phyloP scores from a whole-genome alignment of 805 yeast genomes.

The Candida easanensis region DNA sequence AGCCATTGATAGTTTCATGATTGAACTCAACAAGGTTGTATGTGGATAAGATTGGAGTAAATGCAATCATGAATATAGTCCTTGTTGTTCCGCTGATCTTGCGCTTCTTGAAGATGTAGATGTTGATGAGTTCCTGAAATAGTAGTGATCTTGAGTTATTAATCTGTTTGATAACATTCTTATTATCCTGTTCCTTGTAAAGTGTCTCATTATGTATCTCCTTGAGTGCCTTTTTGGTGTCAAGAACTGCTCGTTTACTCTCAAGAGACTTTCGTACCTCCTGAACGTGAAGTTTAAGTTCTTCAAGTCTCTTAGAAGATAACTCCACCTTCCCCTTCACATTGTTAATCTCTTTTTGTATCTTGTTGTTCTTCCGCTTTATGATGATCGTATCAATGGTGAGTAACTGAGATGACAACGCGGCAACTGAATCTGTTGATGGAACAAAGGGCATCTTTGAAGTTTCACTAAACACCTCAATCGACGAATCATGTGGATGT shows the following conservation, averaged over 20 bases:
- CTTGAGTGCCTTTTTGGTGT: neutral
- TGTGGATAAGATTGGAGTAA: conserved; percentile 22
- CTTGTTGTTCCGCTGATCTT: conserved; percentile 14
- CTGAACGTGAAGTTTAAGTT: neutral
- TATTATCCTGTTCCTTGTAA: conserved; percentile 15
- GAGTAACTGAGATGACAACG: conserved; percentile 23
- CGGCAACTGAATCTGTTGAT: conserved; percentile 17
- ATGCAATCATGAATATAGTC: conserved; percentile 20
- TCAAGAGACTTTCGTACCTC: conserved; percentile 1
- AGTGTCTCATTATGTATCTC: conserved; percentile 2
- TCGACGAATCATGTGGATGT: neutral
- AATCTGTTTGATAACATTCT: conserved; percentile 21
- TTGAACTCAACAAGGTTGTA: conserved; percentile 17
- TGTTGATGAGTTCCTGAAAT: conserved; percentile 24
- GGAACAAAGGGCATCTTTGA: conserved; percentile 3
- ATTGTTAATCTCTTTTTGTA: conserved; percentile 10
- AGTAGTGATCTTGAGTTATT: conserved; percentile 21
- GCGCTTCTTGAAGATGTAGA: conserved; percentile 20
- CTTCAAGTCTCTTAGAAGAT: neutral
- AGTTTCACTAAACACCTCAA: neutral
- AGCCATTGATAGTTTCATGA: conserved; percentile 19
- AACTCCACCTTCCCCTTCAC: neutral
- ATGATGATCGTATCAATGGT: conserved; percentile 23
- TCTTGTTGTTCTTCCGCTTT: conserved; percentile 16
- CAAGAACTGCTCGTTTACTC: neutral